Percentiles rank a stretch among this genome's conserved stretches.
Conservation (phyloP, 2,329 filamentous ascomycete species). For the Epicoccum sorghinum region DNA sequence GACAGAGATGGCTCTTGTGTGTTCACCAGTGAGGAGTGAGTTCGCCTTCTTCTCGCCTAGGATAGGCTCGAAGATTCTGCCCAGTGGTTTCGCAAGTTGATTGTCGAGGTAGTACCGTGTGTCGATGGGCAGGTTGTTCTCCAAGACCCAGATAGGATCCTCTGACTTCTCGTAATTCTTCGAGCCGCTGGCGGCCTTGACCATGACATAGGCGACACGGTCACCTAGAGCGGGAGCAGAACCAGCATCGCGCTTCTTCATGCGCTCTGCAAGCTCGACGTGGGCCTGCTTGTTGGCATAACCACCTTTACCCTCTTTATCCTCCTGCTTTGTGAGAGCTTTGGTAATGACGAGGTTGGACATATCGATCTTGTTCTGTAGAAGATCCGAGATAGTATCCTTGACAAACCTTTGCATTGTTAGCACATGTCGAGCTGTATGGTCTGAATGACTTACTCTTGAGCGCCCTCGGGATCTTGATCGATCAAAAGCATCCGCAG, state of each 20-base stretch:
- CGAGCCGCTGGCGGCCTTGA: conserved; percentile 85
- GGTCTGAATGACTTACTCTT: conserved; percentile 71
- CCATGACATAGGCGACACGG: conserved; percentile 97
- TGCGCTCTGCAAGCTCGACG: conserved; percentile 91
- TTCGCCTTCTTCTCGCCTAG: conserved; percentile 90
- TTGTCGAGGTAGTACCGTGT: conserved; percentile 99
- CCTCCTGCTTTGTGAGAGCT: conserved; percentile 76
- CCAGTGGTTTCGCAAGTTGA: conserved; percentile 91
- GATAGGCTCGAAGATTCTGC: conserved; percentile 97
- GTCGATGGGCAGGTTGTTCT: conserved; percentile 97
- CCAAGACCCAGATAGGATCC: conserved; percentile 94
- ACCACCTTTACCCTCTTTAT: conserved; percentile 40
- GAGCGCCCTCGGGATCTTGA: conserved; percentile 84
- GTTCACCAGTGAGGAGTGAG: conserved; percentile 85
- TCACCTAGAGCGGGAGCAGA: conserved; percentile 92
- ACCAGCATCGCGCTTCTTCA: conserved; percentile 95
- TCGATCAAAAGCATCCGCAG: conserved; percentile 95
- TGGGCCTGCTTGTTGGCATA: conserved; percentile 95
- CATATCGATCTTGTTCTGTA: conserved; percentile 99
- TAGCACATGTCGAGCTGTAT: not conserved
- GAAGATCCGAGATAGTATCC: conserved; percentile 88
- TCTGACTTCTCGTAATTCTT: conserved; percentile 98
- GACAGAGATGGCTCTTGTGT: conserved; percentile 92
- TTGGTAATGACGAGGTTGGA: conserved; percentile 99
- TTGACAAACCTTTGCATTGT: conserved; percentile 78